These are phyloP conservation scores for Platismatia glauca DNA, from an alignment of 495 filamentous ascomycete genomes.

Conservation along the genomic window DNA sequence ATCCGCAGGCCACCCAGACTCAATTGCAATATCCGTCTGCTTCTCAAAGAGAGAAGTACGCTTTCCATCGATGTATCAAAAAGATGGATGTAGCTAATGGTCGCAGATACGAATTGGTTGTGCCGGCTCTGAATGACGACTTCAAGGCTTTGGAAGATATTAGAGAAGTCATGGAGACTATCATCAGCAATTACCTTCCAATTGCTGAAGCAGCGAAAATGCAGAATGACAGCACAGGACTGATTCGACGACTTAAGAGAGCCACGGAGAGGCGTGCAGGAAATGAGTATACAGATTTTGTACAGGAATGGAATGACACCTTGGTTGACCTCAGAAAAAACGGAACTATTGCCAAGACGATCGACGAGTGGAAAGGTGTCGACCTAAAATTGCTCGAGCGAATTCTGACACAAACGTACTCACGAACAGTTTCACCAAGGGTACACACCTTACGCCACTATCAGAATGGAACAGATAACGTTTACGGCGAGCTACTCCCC, in stretches of 20 bases:
- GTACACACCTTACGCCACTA: conserved; percentile 75
- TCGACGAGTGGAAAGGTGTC: conserved; percentile 56
- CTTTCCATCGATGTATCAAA: conserved; percentile 13
- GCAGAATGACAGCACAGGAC: conserved; percentile 61
- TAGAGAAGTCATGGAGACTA: conserved; percentile 62
- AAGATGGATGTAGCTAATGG: conserved; percentile 14
- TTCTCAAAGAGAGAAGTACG: conserved; percentile 58
- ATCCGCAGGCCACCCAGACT: conserved; percentile 45
- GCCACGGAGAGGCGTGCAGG: conserved; percentile 56
- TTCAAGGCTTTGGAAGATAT: conserved; percentile 86
- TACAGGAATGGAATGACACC: conserved; percentile 67
- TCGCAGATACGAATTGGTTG: conserved; percentile 67
- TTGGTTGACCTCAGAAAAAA: conserved; percentile 49
- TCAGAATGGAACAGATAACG: conserved; percentile 78
- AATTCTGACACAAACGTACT: conserved; percentile 81
- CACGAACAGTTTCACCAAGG: conserved; percentile 81
- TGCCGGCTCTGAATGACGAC: conserved; percentile 62
- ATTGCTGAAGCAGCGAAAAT: conserved; percentile 54
- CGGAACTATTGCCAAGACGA: conserved; percentile 59
- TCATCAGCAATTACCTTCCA: conserved; percentile 66
- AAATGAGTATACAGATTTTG: conserved; percentile 54
- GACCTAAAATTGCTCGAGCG: conserved; percentile 62
- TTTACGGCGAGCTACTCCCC: conserved; percentile 87
- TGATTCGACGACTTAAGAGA: conserved; percentile 61
- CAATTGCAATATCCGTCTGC: conserved; percentile 65